Conservation (phyloP, 495 filamentous ascomycete species). For the Aspergillus homomorphus region DNA sequence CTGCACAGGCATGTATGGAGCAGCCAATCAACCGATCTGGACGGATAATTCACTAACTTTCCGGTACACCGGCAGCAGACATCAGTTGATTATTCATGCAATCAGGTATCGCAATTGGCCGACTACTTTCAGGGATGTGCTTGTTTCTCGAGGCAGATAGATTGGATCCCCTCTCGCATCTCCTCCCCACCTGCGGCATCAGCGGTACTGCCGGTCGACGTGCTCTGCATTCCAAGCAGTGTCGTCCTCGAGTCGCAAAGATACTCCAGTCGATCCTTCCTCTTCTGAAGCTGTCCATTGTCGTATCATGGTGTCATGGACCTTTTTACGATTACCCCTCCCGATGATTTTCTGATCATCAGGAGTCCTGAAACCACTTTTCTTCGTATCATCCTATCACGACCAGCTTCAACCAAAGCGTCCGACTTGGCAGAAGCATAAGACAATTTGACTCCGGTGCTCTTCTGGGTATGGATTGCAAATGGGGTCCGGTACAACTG, state of each 20-base stretch:
- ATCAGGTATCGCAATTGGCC: neutral
- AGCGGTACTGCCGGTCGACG: neutral
- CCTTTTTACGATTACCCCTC: neutral
- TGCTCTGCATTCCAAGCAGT: neutral
- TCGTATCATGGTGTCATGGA: neutral
- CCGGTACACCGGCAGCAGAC: slow-evolving; percentile 10
- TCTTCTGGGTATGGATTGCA: neutral
- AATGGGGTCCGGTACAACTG: neutral
- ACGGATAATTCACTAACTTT: slow-evolving; percentile 10
- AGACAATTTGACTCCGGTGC: neutral
- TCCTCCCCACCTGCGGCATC: slow-evolving; percentile 3
- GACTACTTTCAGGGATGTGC: neutral
- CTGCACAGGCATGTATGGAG: neutral
- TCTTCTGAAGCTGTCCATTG: neutral
- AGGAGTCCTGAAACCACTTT: neutral
- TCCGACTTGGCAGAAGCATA: neutral
- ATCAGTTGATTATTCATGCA: slow-evolving; percentile 10
- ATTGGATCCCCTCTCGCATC: slow-evolving; percentile 5
- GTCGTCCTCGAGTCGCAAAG: no score
- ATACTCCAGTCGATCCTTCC: slow-evolving; percentile 2
- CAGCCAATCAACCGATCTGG: slow-evolving; percentile 20
- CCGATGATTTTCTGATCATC: neutral
- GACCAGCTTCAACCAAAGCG: no score
- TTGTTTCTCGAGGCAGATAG: neutral
- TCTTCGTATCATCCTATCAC: neutral